Conservation (phyloP, 2,329 filamentous ascomycete species). For the Talaromyces sp. region DNA sequence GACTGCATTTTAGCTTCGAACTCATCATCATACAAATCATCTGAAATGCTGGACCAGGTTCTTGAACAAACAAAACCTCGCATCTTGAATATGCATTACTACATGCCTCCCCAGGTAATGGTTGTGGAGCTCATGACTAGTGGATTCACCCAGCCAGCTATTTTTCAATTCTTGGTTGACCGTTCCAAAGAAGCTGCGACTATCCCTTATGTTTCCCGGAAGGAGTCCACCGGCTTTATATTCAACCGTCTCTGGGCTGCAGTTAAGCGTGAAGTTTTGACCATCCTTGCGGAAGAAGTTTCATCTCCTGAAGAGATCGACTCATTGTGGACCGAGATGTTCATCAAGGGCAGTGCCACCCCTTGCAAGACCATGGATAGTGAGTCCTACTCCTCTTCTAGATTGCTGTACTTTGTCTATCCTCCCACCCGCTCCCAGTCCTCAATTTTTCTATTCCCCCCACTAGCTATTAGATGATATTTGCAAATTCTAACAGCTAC, state of each 20-base stretch:
- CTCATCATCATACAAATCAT: slow-evolving; percentile 49
- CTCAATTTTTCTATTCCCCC: no score
- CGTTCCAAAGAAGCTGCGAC: slow-evolving; percentile 37
- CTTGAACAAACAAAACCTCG: slow-evolving; percentile 31
- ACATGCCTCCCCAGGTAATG: slow-evolving; percentile 43
- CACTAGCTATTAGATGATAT: no score
- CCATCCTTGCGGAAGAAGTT: slow-evolving; percentile 47
- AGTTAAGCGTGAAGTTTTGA: slow-evolving; percentile 48
- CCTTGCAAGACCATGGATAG: slow-evolving; percentile 45
- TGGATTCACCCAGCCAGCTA: slow-evolving; percentile 37
- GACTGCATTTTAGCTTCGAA: slow-evolving; percentile 50
- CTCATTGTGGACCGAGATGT: slow-evolving; percentile 39
- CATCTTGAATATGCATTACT: slow-evolving; percentile 49
- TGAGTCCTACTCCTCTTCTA: slow-evolving; percentile 10
- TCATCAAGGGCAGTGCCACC: slow-evolving; percentile 22
- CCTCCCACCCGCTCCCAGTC: no score
- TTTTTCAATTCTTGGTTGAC: slow-evolving; percentile 44
- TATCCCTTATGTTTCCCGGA: slow-evolving; percentile 38
- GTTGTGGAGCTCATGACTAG: slow-evolving; percentile 52
- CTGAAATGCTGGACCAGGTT: slow-evolving; percentile 44
- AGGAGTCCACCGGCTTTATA: slow-evolving; percentile 50
- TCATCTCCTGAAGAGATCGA: slow-evolving; percentile 48
- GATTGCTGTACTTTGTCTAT: no score
- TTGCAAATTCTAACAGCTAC: no score
- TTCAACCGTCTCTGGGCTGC: slow-evolving; percentile 55